phyloP scores from a whole-genome alignment of 2,329 filamentous ascomycete genomes.

The Cryoendolithus antarcticus region DNA sequence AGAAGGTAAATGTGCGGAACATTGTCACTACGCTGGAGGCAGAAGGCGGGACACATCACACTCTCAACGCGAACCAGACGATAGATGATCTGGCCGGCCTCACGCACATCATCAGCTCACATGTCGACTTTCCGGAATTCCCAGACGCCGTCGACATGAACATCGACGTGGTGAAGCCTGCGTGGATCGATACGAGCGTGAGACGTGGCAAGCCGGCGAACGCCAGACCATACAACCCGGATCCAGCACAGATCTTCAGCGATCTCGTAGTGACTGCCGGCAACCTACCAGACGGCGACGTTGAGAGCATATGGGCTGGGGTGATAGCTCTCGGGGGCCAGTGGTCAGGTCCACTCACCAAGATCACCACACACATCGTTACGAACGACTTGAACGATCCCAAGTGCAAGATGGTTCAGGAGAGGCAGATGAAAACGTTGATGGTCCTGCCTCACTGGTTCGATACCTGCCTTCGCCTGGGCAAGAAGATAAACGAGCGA shows the following conservation, averaged over 20 bases:
- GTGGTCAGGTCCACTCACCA: conserved; percentile 59
- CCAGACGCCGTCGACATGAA: conserved; percentile 59
- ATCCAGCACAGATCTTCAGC: conserved; percentile 81
- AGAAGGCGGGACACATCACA: conserved; percentile 34
- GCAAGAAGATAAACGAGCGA: conserved; percentile 75
- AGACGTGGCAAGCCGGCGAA: conserved; percentile 58
- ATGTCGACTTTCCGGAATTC: conserved; percentile 87
- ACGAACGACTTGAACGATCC: conserved; percentile 64
- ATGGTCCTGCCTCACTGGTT: conserved; percentile 96
- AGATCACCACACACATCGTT: conserved; percentile 76
- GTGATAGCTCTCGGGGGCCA: conserved; percentile 81
- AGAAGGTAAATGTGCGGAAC: conserved; percentile 11
- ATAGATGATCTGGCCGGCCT: conserved; percentile 33
- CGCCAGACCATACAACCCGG: conserved; percentile 75
- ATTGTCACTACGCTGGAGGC: conserved; percentile 6
- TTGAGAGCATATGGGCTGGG: conserved; percentile 83
- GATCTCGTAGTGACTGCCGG: conserved; percentile 72
- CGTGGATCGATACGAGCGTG: conserved; percentile 67
- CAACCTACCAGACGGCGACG: conserved; percentile 72
- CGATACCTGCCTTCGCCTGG: conserved; percentile 88
- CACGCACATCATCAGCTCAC: conserved; percentile 59
- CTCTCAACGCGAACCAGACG: conserved; percentile 27
- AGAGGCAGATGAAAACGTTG: conserved; percentile 59
- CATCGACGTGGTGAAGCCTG: conserved; percentile 70
- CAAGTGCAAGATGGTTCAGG: conserved; percentile 51